Evolutionary conservation across 2,329 filamentous ascomycete species (phyloP).

Genomic region (Fusarium secorum): DNA sequence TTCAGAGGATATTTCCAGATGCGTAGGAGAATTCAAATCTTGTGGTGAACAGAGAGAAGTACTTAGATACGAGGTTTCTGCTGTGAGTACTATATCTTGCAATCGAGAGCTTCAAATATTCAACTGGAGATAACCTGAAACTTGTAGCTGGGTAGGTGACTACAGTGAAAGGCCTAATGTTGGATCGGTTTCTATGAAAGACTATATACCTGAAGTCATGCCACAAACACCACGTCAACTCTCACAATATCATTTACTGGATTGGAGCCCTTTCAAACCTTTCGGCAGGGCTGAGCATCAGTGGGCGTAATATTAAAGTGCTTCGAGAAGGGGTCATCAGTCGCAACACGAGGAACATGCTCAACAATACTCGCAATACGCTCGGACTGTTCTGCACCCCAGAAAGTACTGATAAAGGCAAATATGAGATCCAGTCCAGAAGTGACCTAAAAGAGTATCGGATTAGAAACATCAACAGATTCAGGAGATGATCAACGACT

Average conservation of each 20-base stretch:
- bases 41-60: background rate
- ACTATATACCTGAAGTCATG: background rate
- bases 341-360: constrained; percentile 52
- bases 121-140: background rate
- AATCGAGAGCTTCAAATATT: background rate
- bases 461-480: background rate
- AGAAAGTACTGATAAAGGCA: constrained; percentile 53
- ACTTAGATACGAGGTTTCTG: background rate
- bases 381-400: constrained; percentile 57
- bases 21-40: background rate
- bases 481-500: constrained; percentile 29
- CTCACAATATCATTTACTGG: background rate
- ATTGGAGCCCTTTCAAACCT: background rate
- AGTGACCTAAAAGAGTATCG: constrained; percentile 41
- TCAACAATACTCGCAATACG: constrained; percentile 59
- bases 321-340: constrained; percentile 43
- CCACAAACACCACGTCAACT: background rate
- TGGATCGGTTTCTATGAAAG: background rate
- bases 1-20: background rate
- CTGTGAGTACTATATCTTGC: background rate
- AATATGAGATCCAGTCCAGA: constrained; percentile 50
- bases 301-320: constrained; percentile 40
- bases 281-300: constrained; percentile 29
- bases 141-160: background rate
- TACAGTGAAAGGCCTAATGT: background rate